phyloP scores from a whole-genome alignment of 2,329 filamentous ascomycete species.

The Fusarium graminum region DNA sequence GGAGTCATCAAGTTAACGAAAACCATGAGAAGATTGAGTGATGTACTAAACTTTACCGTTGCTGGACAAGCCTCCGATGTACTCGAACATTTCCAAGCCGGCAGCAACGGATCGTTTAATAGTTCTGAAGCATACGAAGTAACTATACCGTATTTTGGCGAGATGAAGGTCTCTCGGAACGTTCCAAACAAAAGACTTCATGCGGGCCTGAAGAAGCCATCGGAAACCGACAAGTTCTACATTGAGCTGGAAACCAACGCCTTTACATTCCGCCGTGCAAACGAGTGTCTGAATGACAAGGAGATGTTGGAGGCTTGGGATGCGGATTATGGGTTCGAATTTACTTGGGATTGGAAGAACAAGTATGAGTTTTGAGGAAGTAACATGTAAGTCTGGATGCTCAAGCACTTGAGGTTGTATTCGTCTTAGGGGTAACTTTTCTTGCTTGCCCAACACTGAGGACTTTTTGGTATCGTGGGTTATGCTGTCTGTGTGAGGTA shows the following conservation, averaged over 20 bases:
- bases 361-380: conserved; percentile 9
- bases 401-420: too few relatives aligned
- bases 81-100: conserved; percentile 19
- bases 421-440: too few relatives aligned
- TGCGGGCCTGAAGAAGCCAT: neutral
- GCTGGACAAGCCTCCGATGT: conserved; percentile 17
- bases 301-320: conserved; percentile 32
- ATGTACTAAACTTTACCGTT: conserved; percentile 8
- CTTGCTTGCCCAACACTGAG: too few relatives aligned
- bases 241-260: conserved; percentile 22
- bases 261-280: conserved; percentile 9
- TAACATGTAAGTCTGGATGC: neutral
- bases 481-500: too few relatives aligned
- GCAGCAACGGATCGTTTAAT: conserved; percentile 6
- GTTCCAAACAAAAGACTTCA: neutral
- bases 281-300: conserved; percentile 1
- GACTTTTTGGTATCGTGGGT: too few relatives aligned
- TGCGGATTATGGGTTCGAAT: neutral
- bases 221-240: neutral
- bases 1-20: neutral
- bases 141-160: conserved; percentile 36
- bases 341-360: conserved; percentile 19
- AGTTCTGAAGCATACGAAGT: conserved; percentile 6
- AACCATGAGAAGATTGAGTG: conserved; percentile 6
- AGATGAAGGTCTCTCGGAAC: conserved; percentile 11